Percentiles rank a stretch among this genome's conserved stretches.
Conservation (phyloP, 306 rosid genomes). For the Purshia tridentata region DNA sequence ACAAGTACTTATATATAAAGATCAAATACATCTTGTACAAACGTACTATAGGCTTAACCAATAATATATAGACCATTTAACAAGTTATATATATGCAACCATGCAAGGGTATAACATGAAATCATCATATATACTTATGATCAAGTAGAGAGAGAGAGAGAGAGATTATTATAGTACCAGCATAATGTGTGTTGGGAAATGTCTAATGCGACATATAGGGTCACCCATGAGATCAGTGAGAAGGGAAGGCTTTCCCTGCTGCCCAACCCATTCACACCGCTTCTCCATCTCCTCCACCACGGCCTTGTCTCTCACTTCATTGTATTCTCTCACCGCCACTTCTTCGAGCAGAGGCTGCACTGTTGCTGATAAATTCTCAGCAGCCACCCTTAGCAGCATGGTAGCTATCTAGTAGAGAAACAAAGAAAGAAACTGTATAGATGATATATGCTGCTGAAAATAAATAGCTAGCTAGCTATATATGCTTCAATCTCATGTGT, state of each 20-base stretch:
- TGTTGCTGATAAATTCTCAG: conserved; percentile 39
- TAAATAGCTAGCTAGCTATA: not conserved
- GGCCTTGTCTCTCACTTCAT: conserved; percentile 57
- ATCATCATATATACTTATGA: too few relatives aligned
- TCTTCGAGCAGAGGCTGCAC: conserved; percentile 7
- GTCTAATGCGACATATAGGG: conserved; percentile 81
- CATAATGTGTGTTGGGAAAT: conserved; percentile 71
- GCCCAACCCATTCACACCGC: conserved; percentile 64
- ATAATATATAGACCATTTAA: too few relatives aligned
- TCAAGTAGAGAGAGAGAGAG: not conserved
- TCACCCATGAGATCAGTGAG: conserved; percentile 88
- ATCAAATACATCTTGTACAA: not conserved
- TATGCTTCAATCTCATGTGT: not conserved
- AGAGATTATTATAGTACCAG: conserved; percentile 45
- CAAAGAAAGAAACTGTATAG: not conserved
- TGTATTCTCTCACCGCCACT: conserved; percentile 56
- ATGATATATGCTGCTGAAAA: too few relatives aligned
- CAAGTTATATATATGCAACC: too few relatives aligned
- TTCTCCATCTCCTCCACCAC: conserved; percentile 78
- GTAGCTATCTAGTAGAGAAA: conserved; percentile 4
- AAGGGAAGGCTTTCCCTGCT: conserved; percentile 67
- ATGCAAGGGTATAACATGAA: too few relatives aligned
- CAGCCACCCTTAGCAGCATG: conserved; percentile 65
- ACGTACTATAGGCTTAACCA: too few relatives aligned
- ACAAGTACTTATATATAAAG: not conserved